A percentile compares a stretch with the other conserved stretches of the same genome.
phyloP scores from a whole-genome alignment of 129 eudicot genomes.

The sunflower (Helianthus annuus) region DNA sequence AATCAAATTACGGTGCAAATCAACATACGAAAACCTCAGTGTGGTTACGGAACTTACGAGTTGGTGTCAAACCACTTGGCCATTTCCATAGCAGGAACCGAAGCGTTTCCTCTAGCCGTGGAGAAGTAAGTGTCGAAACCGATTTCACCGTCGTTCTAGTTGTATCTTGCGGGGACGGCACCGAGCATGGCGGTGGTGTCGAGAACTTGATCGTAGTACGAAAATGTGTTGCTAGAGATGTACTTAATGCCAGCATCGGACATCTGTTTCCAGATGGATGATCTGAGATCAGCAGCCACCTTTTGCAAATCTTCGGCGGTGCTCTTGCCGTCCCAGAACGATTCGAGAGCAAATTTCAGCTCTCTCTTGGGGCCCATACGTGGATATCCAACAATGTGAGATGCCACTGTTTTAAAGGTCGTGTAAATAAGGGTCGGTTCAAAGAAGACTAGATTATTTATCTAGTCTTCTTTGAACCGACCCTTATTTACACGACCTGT shows the following conservation, averaged over 20 bases:
- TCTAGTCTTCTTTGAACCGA: too few relatives aligned
- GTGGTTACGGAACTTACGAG: too few relatives aligned
- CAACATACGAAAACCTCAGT: too few relatives aligned
- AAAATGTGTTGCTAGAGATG: conserved; percentile 96
- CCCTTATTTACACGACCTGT: too few relatives aligned
- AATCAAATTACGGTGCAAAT: too few relatives aligned
- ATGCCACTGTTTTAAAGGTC: not conserved
- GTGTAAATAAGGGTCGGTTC: too few relatives aligned
- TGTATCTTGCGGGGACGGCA: too few relatives aligned
- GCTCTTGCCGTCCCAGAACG: conserved; percentile 99
- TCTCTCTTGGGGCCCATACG: conserved; percentile 59
- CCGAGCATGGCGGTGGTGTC: too few relatives aligned
- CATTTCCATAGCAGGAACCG: conserved; percentile 99
- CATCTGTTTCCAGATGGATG: conserved; percentile 99
- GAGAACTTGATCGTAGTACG: conserved; percentile 96
- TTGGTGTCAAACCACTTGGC: conserved; percentile 99
- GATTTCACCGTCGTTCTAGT: conserved; percentile 93
- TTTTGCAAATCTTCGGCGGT: conserved; percentile 87
- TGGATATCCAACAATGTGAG: too few relatives aligned
- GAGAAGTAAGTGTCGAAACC: conserved; percentile 93
- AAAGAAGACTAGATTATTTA: too few relatives aligned
- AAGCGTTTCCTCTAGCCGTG: conserved; percentile 99
- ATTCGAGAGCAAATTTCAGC: conserved; percentile 94
- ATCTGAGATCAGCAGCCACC: conserved; percentile 87
- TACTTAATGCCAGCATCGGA: conserved; percentile 86